Evolutionary conservation across 2,329 filamentous ascomycete genomes (phyloP), one percentile per base, ranked within the genome.

Genomic region (Knufia fluminis): DNA sequence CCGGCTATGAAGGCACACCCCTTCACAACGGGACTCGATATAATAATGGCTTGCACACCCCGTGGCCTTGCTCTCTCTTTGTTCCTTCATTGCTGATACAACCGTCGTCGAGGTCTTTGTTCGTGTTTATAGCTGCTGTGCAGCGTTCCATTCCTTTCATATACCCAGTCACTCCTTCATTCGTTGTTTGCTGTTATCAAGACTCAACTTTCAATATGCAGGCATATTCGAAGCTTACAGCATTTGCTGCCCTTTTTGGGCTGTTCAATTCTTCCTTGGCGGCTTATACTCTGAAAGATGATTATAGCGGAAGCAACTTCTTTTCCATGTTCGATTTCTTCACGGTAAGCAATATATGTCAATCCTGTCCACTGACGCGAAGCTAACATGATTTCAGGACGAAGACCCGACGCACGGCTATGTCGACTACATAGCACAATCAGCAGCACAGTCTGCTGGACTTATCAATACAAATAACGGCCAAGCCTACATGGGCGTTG

Each of bases 261-360:
- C 42, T 32, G 2, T 45, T 45, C 42, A 45, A 45, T 32, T 45
- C 12, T 32, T 45, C 42, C 17, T 8, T 23, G 26, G 42, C 42
- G 12, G 42, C 10, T 19, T 71, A 73, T 52, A 59, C 63, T 16
- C 61, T 77, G 40, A 56, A 70, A 52, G 73, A 76, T 52, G 70
- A 75, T 57, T 76, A 76, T 59, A 66, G 65, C 40, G 57, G 62
- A 31, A 60, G 61, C 43, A 64, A 66, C 51, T 79, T 78, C 59
- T 77, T 77, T 60, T 66, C 71, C 56, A 66, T 70, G 57, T 78
- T 78, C 60, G 58, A 63, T 24, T 78, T 79, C 63, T 77, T 66
- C 56, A 74, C 71, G 6, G 67, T 70, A 61, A 44, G 66, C 60
- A 16, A 39, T 43, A n/a, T 17, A 10, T 20, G n/a, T n/a, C 26